Conservation (phyloP, 1,284 basidiomycete species). For the Rhodotorula sp. region DNA sequence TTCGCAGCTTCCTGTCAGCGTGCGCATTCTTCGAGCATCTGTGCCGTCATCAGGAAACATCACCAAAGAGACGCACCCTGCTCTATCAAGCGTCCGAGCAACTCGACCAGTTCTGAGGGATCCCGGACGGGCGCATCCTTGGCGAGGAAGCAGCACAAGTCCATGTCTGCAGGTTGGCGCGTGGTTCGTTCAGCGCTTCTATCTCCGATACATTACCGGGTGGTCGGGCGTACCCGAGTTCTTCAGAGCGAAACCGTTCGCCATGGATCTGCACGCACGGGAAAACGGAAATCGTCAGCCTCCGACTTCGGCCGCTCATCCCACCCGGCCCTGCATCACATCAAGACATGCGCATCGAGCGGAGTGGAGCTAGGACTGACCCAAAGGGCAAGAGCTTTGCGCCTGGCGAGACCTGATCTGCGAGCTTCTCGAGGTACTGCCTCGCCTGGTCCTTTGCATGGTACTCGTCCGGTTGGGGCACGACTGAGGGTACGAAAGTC, state of each 20-base stretch:
- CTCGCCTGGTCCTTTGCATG: constrained; percentile 88
- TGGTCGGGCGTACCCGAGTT: constrained; percentile 68
- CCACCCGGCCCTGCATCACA: neutral
- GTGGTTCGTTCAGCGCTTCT: neutral
- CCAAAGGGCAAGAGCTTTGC: constrained; percentile 90
- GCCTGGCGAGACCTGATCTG: constrained; percentile 88
- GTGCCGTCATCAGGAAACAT: constrained; percentile 9
- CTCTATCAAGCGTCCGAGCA: constrained; percentile 88
- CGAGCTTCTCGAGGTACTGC: constrained; percentile 87
- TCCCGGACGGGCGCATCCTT: constrained; percentile 62
- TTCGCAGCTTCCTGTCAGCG: neutral
- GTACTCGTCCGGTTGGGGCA: constrained; percentile 84
- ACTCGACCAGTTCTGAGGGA: constrained; percentile 87
- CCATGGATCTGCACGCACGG: constrained; percentile 55
- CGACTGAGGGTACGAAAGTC: constrained; percentile 74
- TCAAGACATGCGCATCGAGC: neutral
- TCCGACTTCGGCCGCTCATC: neutral
- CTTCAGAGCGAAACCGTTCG: constrained; percentile 86
- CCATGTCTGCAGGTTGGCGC: constrained; percentile 71
- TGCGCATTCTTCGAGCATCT: neutral
- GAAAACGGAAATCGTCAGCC: neutral
- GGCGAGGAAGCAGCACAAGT: constrained; percentile 92
- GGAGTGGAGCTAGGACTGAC: constrained; percentile 14
- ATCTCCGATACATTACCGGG: neutral
- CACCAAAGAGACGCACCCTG: constrained; percentile 61